Conservation (phyloP, 1,284 basidiomycete genomes). For the Pholiota adiposa region DNA sequence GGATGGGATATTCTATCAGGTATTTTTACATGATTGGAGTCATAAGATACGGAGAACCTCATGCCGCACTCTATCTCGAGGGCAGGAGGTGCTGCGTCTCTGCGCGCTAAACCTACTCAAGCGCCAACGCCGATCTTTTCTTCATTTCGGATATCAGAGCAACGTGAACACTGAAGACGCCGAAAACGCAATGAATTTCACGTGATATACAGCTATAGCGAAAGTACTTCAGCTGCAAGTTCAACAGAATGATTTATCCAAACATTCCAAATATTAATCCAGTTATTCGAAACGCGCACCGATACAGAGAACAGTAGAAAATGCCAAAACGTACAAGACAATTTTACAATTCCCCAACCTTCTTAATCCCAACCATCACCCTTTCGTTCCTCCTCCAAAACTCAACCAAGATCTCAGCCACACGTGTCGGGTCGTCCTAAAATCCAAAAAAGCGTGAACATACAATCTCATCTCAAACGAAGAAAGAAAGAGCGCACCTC, state of each 20-base stretch:
- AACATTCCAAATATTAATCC: too few relatives aligned
- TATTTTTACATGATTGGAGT: background rate
- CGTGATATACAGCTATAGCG: too few relatives aligned
- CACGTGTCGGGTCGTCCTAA: slow-evolving; percentile 82
- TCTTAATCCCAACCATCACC: slow-evolving; percentile 75
- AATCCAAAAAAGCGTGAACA: background rate
- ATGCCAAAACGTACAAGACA: background rate
- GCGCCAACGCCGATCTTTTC: too few relatives aligned
- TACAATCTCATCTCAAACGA: background rate
- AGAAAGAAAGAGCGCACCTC: slow-evolving; percentile 59
- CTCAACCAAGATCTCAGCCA: slow-evolving; percentile 82
- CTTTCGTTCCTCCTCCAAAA: slow-evolving; percentile 93
- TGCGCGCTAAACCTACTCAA: too few relatives aligned
- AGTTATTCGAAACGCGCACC: too few relatives aligned
- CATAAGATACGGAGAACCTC: background rate
- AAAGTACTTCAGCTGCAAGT: too few relatives aligned
- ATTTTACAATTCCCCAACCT: slow-evolving; percentile 65
- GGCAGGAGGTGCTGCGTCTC: too few relatives aligned
- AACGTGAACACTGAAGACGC: too few relatives aligned
- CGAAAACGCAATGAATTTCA: too few relatives aligned
- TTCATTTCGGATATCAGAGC: too few relatives aligned
- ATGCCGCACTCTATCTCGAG: too few relatives aligned
- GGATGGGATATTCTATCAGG: background rate
- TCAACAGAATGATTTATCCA: too few relatives aligned
- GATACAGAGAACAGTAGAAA: background rate